Evolutionary conservation across 257 asterid genomes (phyloP), one percentile per base, ranked within the genome.

Genomic region (Solanum pennellii): DNA sequence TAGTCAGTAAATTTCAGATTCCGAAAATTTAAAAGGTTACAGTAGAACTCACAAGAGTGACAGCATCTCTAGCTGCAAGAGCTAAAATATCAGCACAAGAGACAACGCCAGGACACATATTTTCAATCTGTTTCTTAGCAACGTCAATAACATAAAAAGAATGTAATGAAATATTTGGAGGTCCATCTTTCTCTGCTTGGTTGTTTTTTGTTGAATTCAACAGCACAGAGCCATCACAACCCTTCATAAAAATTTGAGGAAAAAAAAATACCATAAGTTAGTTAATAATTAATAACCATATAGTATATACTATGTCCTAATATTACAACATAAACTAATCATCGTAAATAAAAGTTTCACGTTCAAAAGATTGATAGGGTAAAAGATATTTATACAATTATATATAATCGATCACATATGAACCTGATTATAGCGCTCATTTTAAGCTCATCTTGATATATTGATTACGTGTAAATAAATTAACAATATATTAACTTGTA

Each of bases 51-150:
- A 96, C 99, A 21, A 94, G 95, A 60, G 92, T 90, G 83, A 95
- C 98, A 7, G 89, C 96, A 89, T 96, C 98, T 60, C 98, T 94
- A 1, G 98, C 98, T 31, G 98, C 99, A 86, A 95, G 87, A 86
- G 98, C 98, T 62, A 96, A 86, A 45, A 94, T 93, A 89, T 95
- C 99, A 75, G 99, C 98, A 89, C 98, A 96, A 60, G 99, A 96
- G n/a, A 96, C 97, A 13, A 95, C 93, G 9, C 94, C 94, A 37
- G 99, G 98, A 73, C 99, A 96, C 69, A 72, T 74, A 52, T 91
- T 89, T 85, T 96, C 99, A 7, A 96, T 69, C 75, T 91, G 91
- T 88, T 92, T 86, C 93, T 96, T 96, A 8, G 94, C 97, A 85
- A 86, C 75, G 18, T 96, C 98, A 83, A 96, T 94, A 0, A 94